Conservation (phyloP, 1,284 basidiomycete genomes). For the Boletus semigastroideus region DNA sequence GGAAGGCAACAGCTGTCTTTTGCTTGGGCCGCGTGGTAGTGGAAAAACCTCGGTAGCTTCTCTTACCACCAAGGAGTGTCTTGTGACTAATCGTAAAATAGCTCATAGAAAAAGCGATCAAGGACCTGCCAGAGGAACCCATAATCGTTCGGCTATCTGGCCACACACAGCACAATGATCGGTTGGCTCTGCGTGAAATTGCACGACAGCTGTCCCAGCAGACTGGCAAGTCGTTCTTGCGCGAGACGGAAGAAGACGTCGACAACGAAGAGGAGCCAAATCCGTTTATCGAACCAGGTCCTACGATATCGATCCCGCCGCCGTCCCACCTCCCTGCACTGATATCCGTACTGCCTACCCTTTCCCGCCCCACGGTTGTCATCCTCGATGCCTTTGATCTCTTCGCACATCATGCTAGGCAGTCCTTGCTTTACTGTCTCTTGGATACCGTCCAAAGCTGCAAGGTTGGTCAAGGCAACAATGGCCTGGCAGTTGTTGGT, state of each 20-base stretch:
- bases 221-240: constrained; percentile 55
- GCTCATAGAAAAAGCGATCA: constrained; percentile 60
- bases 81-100: constrained; percentile 28
- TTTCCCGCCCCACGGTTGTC: constrained; percentile 78
- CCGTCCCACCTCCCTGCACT: constrained; percentile 79
- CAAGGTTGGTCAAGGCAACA: constrained; percentile 50
- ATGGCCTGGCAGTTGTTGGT: constrained; percentile 82
- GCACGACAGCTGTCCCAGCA: constrained; percentile 77
- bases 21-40: constrained; percentile 80
- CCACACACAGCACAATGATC: constrained; percentile 80
- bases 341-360: constrained; percentile 73
- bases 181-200: constrained; percentile 90
- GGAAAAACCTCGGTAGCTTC: constrained; percentile 77
- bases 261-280: constrained; percentile 36
- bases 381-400: constrained; percentile 90
- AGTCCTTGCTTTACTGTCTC: constrained; percentile 88
- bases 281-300: constrained; percentile 39
- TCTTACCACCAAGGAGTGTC: not conserved
- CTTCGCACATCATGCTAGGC: constrained; percentile 85
- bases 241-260: constrained; percentile 40
- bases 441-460: constrained; percentile 78
- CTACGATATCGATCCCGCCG: constrained; percentile 49
- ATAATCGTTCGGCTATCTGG: constrained; percentile 86
- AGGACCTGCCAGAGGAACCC: constrained; percentile 45
- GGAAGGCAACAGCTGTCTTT: constrained; percentile 88